phyloP scores from a whole-genome alignment of 768 basidiomycete genomes.

The Hydnomerulius pinastri region DNA sequence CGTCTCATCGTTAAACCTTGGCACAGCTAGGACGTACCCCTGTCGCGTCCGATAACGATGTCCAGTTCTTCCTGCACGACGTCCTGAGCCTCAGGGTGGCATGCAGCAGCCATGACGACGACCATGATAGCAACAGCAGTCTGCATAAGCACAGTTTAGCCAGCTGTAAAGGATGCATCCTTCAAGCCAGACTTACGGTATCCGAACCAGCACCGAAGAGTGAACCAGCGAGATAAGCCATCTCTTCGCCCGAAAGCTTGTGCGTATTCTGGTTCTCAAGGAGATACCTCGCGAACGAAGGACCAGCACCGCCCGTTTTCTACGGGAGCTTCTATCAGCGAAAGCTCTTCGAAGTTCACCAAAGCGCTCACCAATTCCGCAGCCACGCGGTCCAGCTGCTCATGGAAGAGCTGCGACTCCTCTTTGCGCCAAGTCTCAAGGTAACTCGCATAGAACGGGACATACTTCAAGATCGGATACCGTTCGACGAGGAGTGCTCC shows the following conservation, averaged over 20 bases:
- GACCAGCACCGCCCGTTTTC: conserved; percentile 24
- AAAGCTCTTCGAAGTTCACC: background rate
- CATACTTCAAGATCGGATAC: conserved; percentile 41
- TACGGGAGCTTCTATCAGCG: conserved; percentile 9
- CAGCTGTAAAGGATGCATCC: no score
- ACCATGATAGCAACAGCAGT: conserved; percentile 61
- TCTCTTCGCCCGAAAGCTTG: conserved; percentile 56
- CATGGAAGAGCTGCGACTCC: conserved; percentile 56
- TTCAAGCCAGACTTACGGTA: conserved; percentile 39
- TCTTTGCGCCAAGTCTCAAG: conserved; percentile 57
- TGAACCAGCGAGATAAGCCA: conserved; percentile 62
- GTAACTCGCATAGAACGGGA: conserved; percentile 65
- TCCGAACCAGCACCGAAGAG: conserved; percentile 71
- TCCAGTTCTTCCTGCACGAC: conserved; percentile 59
- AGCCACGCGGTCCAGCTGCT: conserved; percentile 49
- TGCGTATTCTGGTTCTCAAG: conserved; percentile 56
- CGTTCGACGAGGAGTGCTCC: conserved; percentile 38
- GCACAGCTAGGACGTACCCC: conserved; percentile 15
- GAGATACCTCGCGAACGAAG: conserved; percentile 60
- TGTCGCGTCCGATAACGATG: conserved; percentile 47
- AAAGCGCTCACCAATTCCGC: conserved; percentile 40
- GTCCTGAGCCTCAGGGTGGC: conserved; percentile 52
- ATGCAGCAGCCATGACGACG: conserved; percentile 57
- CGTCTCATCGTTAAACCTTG: background rate
- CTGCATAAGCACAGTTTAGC: conserved; percentile 11